phyloP scores from a whole-genome alignment of 768 basidiomycete genomes.

The Candolleomyces eurysporus region DNA sequence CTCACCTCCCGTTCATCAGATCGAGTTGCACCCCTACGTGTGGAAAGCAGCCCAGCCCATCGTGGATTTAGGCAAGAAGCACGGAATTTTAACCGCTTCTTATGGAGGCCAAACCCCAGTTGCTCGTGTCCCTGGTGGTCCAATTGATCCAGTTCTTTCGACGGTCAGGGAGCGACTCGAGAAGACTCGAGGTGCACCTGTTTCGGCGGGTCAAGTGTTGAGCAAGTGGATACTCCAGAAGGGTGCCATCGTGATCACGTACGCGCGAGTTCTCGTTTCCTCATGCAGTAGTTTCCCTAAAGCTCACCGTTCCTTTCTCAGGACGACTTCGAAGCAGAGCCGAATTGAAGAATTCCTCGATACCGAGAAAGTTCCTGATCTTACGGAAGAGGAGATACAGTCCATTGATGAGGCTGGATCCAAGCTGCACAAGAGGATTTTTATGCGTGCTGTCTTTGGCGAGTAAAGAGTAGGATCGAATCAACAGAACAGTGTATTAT shows the following conservation, averaged over 20 bases:
- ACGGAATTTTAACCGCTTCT: constrained; percentile 63
- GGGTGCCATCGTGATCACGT: constrained; percentile 66
- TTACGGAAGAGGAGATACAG: constrained; percentile 57
- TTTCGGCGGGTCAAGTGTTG: constrained; percentile 62
- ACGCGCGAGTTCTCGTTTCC: constrained; percentile 17
- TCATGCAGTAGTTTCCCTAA: background rate
- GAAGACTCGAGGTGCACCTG: constrained; percentile 37
- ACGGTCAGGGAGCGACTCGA: constrained; percentile 49
- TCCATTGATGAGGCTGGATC: constrained; percentile 58
- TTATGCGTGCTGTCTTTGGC: constrained; percentile 37
- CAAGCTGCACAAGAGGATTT: constrained; percentile 42
- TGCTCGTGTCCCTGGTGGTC: constrained; percentile 46
- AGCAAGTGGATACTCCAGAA: constrained; percentile 68
- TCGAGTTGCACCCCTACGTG: constrained; percentile 71
- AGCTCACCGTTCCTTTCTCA: constrained; percentile 16
- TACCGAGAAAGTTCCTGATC: constrained; percentile 42
- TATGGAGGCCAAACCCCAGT: constrained; percentile 59
- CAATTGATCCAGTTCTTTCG: constrained; percentile 55
- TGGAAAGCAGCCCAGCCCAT: constrained; percentile 57
- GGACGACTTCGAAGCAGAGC: constrained; percentile 46
- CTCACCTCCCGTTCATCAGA: constrained; percentile 33
- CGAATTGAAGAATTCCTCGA: constrained; percentile 46
- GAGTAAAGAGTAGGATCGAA: constrained; percentile 16
- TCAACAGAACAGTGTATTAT: background rate
- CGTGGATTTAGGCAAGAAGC: constrained; percentile 49